Base-by-base conservation (phyloP, 2,329 filamentous ascomycete species). In the Meredithiella fracta region DNA sequence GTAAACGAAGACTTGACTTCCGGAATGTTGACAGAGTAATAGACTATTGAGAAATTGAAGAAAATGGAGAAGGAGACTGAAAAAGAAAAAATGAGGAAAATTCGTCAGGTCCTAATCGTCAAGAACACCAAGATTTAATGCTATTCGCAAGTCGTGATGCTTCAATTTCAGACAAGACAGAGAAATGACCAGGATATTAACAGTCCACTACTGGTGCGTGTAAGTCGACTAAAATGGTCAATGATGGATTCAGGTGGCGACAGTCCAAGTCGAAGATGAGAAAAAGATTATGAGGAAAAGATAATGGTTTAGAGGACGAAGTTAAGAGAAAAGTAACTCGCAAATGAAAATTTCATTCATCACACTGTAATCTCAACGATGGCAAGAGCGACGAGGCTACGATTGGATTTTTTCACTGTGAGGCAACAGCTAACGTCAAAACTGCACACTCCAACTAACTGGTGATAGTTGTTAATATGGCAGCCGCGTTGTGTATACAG, bases 341-440 rank as follows among this genome's bases (percentile, higher is more conserved):
- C 14, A 53, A 37, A 44, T 14, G 54, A 52, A 44, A 51, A 50
- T 40, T 22, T 26, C 29, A 34, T 34, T 34, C 29, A 34, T 34
- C 29, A 34, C 5, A 5, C 11, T 34, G 29, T 5, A 34, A 34
- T 5, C 11, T 34, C 22, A 25, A 26, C 11, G 9, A 51, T 23
- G 37, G 47, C n/a, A 29, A 38, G 38, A 53, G 51, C 15, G 47
- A 53, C 51, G 31, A 50, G 50, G 55, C 40, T 52, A 47, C 49
- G 22, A 47, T 40, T 11, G 11, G 11, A 34, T 34, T 34, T 29
- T 53, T 40, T 58, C n/a, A 37, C 37, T 37, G 31, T 4, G 34
- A 52, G 29, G 31, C 26, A 37, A 52, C 50, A 22, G 11, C 29
- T 25, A 56, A 44, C 47, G 14, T 38, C 23, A 56, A 50, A 40